A percentile compares a stretch with the other conserved stretches of the same genome.
These are phyloP conservation scores for Globisporangium apiculatum DNA, from an alignment of 352 stramenopile genomes.

Conservation along the genomic window DNA sequence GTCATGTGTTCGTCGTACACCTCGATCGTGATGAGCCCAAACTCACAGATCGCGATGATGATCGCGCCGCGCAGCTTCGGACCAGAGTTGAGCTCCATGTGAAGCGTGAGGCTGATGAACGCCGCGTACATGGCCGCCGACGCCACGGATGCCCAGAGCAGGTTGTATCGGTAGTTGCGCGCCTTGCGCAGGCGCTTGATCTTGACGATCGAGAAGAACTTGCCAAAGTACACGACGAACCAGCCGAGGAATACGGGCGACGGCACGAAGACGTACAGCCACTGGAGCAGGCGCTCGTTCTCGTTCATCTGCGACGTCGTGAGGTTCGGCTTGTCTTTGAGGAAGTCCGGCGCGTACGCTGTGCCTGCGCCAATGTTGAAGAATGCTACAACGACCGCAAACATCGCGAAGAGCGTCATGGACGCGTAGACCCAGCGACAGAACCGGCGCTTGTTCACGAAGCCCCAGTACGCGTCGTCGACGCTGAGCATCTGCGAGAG, in stretches of 20 bases:
- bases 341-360: conserved; percentile 34
- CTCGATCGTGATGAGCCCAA: conserved; percentile 61
- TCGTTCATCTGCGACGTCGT: conserved; percentile 55
- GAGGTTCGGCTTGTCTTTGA: conserved; percentile 35
- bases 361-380: conserved; percentile 62
- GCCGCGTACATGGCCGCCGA: conserved; percentile 44
- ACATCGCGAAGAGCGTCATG: conserved; percentile 70
- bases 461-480: conserved; percentile 73
- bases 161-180: conserved; percentile 80
- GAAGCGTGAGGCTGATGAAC: conserved; percentile 45
- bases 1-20: conserved; percentile 62
- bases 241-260: conserved; percentile 58
- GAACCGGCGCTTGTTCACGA: conserved; percentile 69
- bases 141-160: conserved; percentile 56
- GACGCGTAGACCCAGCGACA: conserved; percentile 64
- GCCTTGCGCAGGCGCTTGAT: conserved; percentile 73
- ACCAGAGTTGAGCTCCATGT: conserved; percentile 52
- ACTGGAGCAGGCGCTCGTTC: conserved; percentile 63
- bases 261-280: conserved; percentile 70
- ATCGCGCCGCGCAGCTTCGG: conserved; percentile 53
- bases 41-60: conserved; percentile 57
- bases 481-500: conserved; percentile 64
- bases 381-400: conserved; percentile 69
- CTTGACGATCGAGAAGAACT: conserved; percentile 70
- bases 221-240: conserved; percentile 76